phyloP scores from a whole-genome alignment of 2,329 filamentous ascomycete genomes.

The Spiromastix sp. region DNA sequence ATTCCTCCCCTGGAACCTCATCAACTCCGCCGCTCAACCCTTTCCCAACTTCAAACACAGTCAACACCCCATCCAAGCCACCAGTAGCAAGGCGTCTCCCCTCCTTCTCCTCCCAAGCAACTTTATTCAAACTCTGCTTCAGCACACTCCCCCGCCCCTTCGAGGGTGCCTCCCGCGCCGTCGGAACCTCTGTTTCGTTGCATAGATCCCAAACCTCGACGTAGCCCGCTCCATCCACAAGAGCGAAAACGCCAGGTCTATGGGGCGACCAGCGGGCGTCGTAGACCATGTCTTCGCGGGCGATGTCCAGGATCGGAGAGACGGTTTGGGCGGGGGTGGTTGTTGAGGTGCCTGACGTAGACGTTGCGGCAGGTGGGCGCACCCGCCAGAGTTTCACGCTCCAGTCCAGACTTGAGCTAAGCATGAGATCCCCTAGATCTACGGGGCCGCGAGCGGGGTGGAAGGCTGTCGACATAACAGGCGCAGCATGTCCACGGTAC shows the following conservation, averaged over 20 bases:
- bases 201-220: slow-evolving; percentile 94
- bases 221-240: slow-evolving; percentile 85
- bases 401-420: slow-evolving; percentile 93
- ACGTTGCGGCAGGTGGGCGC: slow-evolving; percentile 40
- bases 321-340: slow-evolving; percentile 41
- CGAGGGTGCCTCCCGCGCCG: slow-evolving; percentile 67
- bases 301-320: slow-evolving; percentile 74
- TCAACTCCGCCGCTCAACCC: slow-evolving; percentile 74
- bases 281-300: slow-evolving; percentile 92
- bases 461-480: slow-evolving; percentile 93
- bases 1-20: slow-evolving; percentile 73
- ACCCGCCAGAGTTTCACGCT: slow-evolving; percentile 96
- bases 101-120: slow-evolving; percentile 86
- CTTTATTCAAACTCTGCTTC: slow-evolving; percentile 81
- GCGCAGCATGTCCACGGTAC: slow-evolving; percentile 83
- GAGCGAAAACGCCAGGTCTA: slow-evolving; percentile 85
- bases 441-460: slow-evolving; percentile 86
- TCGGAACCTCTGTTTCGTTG: slow-evolving; percentile 82
- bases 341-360: slow-evolving; percentile 22
- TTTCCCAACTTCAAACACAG: slow-evolving; percentile 76
- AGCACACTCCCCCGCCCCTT: slow-evolving; percentile 53
- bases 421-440: slow-evolving; percentile 85
- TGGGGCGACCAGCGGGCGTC: slow-evolving; percentile 92
- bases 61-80: slow-evolving; percentile 81
- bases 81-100: slow-evolving; percentile 81